Evolutionary conservation across 2,329 filamentous ascomycete species (phyloP), one percentile per base, ranked within the genome.

Genomic region (Arthrobotrys sphaeroides): DNA sequence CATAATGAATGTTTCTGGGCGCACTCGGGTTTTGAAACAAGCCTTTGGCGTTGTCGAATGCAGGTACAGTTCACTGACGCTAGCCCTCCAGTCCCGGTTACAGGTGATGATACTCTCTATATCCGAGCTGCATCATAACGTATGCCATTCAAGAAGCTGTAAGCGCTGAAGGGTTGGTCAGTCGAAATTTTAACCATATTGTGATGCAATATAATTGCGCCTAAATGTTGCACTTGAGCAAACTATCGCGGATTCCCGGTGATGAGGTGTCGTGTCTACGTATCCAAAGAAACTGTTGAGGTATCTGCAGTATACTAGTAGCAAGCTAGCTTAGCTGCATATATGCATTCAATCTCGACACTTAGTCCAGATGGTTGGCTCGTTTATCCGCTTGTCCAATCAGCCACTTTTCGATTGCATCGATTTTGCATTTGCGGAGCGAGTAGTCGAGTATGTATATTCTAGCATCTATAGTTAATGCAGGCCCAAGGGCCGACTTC

Each of bases 401-500:
- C 36, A 53, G 43, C 31, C 28, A 65, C 22, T 33, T 5, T 18
- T 65, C 22, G 20, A 47, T 61, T 55, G 51, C 51, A 55, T 38
- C 16, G 18, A 24, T 12, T 55, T 36, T n/a, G n/a, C n/a, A n/a
- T n/a, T 43, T 49, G 43, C 57, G 55, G 55, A 70, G 55, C 66
- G 55, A 70, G 55, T 42, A 53, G 31, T 36, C 49, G 36, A 49
- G 45, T 61, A 53, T 31, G 51, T 42, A 59, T 45, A 67, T 38
- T 59, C 57, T 55, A 36, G 31, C 31, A 55, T 18, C 18, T 55
- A 67, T 67, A 53, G 28, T 12, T 64, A n/a, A 57, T 68, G 70
- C 70, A 68, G 45, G 18, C 49, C 10, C 47, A 60, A 69, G 72
- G 57, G 64, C 72, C 72, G 72, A 69, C 38, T 65, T 75, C 72